These are phyloP conservation scores for Pseudopithomyces maydicus DNA, from an alignment of 2,329 filamentous ascomycete species.

Conservation along the genomic window DNA sequence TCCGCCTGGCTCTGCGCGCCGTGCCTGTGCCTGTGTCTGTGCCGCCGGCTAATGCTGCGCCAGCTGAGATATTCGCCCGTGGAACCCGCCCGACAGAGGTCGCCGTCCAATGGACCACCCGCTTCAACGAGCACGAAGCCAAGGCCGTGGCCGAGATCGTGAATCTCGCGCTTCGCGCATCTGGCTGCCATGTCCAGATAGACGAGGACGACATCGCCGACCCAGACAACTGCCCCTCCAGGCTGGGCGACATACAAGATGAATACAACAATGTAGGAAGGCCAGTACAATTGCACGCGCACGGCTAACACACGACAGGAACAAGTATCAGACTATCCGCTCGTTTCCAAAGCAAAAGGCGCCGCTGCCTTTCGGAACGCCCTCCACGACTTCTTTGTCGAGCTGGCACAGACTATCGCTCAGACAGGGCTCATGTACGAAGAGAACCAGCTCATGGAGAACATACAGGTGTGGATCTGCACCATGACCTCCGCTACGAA, in stretches of 20 bases:
- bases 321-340: constrained; percentile 87
- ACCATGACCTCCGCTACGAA: constrained; percentile 88
- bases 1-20: neutral
- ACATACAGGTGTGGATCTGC: constrained; percentile 85
- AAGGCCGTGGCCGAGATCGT: constrained; percentile 62
- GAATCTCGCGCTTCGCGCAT: constrained; percentile 67
- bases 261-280: constrained; percentile 76
- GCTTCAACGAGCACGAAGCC: constrained; percentile 61
- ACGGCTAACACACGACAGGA: constrained; percentile 52
- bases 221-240: constrained; percentile 80
- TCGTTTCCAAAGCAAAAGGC: constrained; percentile 80
- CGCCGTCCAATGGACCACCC: constrained; percentile 61
- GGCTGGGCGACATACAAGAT: constrained; percentile 82
- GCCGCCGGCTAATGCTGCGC: constrained; percentile 25
- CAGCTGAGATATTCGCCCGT: constrained; percentile 65
- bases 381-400: constrained; percentile 78
- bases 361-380: constrained; percentile 78
- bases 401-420: constrained; percentile 77
- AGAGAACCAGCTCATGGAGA: constrained; percentile 79
- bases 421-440: constrained; percentile 82
- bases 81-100: constrained; percentile 60
- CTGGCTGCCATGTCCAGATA: constrained; percentile 81
- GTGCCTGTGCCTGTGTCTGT: neutral
- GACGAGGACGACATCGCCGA: constrained; percentile 85
- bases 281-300: neutral